These are phyloP conservation scores for Pleurotus djamor DNA, from an alignment of 768 basidiomycete genomes.

Conservation along the genomic window DNA sequence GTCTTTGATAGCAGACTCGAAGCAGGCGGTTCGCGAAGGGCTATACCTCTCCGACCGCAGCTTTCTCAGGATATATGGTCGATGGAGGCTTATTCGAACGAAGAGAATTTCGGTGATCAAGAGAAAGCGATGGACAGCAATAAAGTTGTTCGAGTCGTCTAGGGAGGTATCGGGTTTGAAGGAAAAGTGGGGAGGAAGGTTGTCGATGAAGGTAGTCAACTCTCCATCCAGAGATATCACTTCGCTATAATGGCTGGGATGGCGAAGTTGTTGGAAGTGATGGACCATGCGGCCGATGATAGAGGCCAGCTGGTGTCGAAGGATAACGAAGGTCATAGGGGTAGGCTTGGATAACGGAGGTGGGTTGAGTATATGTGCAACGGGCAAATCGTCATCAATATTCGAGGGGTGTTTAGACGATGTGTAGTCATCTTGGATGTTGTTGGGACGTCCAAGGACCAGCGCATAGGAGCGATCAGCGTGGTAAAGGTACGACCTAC, in stretches of 20 bases:
- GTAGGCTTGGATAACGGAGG: conserved; percentile 71
- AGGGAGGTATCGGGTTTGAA: conserved; percentile 75
- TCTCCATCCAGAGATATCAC: conserved; percentile 83
- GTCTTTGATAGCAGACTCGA: conserved; percentile 88
- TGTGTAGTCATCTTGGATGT: conserved; percentile 87
- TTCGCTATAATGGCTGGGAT: conserved; percentile 79
- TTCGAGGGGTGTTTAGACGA: conserved; percentile 79
- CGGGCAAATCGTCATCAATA: conserved; percentile 57
- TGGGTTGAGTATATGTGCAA: conserved; percentile 43
- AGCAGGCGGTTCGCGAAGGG: conserved; percentile 82
- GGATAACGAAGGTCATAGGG: conserved; percentile 82
- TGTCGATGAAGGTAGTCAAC: conserved; percentile 69
- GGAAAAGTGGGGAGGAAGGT: conserved; percentile 78
- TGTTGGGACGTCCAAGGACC: conserved; percentile 86
- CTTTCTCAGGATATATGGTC: conserved; percentile 84
- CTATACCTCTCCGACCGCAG: conserved; percentile 78
- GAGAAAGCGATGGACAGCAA: conserved; percentile 86
- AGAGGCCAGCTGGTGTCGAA: conserved; percentile 76
- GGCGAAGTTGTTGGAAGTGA: conserved; percentile 86
- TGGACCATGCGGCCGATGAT: conserved; percentile 91
- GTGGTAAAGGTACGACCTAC: conserved; percentile 88
- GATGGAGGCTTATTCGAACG: conserved; percentile 79
- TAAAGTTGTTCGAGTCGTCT: conserved; percentile 60
- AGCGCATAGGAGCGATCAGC: conserved; percentile 92
- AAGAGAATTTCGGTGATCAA: conserved; percentile 89